Base-by-base conservation (phyloP, 202 grass and related monocot species). In the Tripidium arundinaceum region DNA sequence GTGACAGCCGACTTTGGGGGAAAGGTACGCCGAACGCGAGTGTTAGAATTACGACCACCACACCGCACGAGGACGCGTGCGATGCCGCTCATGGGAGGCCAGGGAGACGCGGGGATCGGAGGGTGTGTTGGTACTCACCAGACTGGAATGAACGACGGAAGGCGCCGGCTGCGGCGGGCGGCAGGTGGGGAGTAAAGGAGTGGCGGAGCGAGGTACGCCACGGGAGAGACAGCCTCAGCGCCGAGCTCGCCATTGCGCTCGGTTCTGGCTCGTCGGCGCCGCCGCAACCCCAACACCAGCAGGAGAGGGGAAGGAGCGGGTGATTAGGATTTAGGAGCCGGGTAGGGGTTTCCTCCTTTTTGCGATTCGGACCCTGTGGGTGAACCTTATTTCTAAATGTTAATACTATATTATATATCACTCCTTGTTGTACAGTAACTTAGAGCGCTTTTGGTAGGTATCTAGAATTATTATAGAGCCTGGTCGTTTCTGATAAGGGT, bases 241-340 rank as follows among this genome's bases (percentile, higher is more conserved):
- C 78, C 8, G 61, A 74, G 60, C 87, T 82, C 74, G 78, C 83
- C 87, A 86, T 89, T 60, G 61, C 74, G 47, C 58, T 25, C 49
- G 58, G 42, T 55, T 24, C 15, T 58, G 77, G 25, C 22, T 83
- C 63, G 70, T 63, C 81, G 36, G 64, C 87, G 87, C 31, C 87
- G 81, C 83, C 68, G 79, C 79, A 62, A 70, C 73, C 59, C 19
- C 46, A 13, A 28, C 57, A 72, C 70, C 64, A 59, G 37, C 18
- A 47, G 27, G 46, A 65, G 22, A 2, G 4, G 18, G 22, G n/a
- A 18, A 25, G 45, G 36, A 66, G 70, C 5, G 62, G 1, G 5
- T 36, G 46, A 24, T 40, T 27, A 62, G n/a, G n/a, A n/a, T n/a
- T n/a, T n/a, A n/a, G n/a, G n/a, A n/a, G n/a, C 21, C 18, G 70